These are phyloP conservation scores for Nicotiana knightiana DNA, from an alignment of 257 asterid species.

Conservation along the genomic window DNA sequence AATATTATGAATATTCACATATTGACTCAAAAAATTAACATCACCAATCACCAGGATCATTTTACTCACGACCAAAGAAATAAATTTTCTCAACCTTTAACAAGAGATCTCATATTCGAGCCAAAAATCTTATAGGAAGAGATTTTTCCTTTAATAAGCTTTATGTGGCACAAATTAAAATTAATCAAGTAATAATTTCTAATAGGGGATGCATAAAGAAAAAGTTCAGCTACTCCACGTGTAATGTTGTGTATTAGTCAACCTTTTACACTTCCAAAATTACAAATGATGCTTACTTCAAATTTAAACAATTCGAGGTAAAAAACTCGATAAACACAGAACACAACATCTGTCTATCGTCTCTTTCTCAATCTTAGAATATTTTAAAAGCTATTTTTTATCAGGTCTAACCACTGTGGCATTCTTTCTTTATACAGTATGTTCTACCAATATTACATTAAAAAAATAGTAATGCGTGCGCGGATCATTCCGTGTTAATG, in stretches of 20 bases:
- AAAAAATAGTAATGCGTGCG: too few relatives aligned
- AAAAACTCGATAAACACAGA: background rate
- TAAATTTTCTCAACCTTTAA: too few relatives aligned
- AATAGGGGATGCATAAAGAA: background rate
- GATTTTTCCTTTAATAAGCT: background rate
- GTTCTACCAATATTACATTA: background rate
- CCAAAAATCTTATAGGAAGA: too few relatives aligned
- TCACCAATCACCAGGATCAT: too few relatives aligned
- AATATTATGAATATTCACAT: too few relatives aligned
- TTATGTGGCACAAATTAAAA: fast-evolving
- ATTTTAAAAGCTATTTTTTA: background rate
- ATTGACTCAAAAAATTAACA: too few relatives aligned
- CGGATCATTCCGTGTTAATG: too few relatives aligned
- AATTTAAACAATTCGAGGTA: background rate
- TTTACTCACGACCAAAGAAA: too few relatives aligned
- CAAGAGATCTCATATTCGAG: too few relatives aligned
- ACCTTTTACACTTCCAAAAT: background rate
- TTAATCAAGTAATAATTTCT: background rate
- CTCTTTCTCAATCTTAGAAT: background rate
- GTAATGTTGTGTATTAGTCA: background rate
- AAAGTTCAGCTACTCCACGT: background rate
- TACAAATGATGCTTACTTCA: background rate
- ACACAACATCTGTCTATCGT: background rate
- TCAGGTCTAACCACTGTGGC: background rate
- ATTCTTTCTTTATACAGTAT: too few relatives aligned